Base-by-base conservation (phyloP, 1,139 yeast genomes). In the Candida glucosophila region DNA sequence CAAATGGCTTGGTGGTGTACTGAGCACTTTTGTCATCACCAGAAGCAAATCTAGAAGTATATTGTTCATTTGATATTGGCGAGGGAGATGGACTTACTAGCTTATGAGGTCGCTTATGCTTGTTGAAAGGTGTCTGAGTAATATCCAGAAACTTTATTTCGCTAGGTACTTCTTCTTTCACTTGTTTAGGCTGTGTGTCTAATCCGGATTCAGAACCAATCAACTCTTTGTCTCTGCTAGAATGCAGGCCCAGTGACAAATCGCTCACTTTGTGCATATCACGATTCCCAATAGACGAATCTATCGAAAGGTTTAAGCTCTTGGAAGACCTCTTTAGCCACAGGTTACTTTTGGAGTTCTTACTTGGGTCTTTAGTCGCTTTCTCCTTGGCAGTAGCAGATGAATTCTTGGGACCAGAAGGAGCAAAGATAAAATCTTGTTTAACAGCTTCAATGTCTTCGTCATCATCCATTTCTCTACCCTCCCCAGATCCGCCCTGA, bases 61-160 rank as follows among this genome's bases (percentile, higher is more conserved):
- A 11, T 7, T 7, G 12, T 19, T 19, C 12, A 19, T 19, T 19
- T 7, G 57, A 42, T n/a, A 56, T 44, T 3, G 68, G 68, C 5
- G 69, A 60, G 3, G 70, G 69, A 7, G 64, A 56, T 36, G 62
- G 69, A 33, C 66, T 58, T 12, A 63, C 61, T 26, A 65, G 45
- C 32, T 60, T 58, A 33, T 67, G 71, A 2, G 72, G 67, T 21
- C 72, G 49, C 34, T 67, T 67, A 36, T 58, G 64, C 34, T 62
- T 63, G 34, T 63, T 63, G 30, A 35, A 33, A 24, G 45, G 39
- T 23, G 40, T 30, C 10, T 10, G 12, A 7, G 8, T 8, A 19
- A 19, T n/a, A 7, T 10, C 12, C n/a, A n/a, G n/a, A n/a, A n/a
- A n/a, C n/a, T n/a, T n/a, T n/a, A n/a, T n/a, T n/a, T n/a, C n/a